phyloP scores from a whole-genome alignment of 148 eudicot genomes.

The Rhododendron williamsianum region DNA sequence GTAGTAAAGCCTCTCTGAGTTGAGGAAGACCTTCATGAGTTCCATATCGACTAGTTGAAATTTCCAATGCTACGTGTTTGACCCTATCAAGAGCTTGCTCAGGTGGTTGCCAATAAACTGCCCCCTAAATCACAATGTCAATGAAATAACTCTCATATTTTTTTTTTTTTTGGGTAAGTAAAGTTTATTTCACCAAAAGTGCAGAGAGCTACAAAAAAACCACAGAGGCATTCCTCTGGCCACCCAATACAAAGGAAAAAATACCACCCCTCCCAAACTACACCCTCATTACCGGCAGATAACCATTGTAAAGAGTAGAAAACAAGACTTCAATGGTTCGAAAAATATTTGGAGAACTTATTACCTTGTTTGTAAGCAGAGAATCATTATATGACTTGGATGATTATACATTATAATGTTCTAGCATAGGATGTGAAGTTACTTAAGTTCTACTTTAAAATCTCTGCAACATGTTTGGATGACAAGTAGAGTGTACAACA shows the following conservation, averaged over 20 bases:
- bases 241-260: too few species aligned
- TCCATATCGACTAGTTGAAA: constrained; percentile 29
- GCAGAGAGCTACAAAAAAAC: too few species aligned
- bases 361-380: not conserved
- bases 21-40: constrained; percentile 35
- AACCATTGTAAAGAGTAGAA: not conserved
- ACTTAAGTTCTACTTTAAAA: not conserved
- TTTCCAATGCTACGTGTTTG: constrained; percentile 19
- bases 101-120: constrained; percentile 36
- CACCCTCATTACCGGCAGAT: not conserved
- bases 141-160: not conserved
- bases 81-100: constrained; percentile 26
- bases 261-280: too few species aligned
- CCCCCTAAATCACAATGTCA: constrained; percentile 20
- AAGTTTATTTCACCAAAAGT: too few species aligned
- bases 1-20: constrained; percentile 22
- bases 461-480: not conserved
- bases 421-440: not conserved
- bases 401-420: not conserved
- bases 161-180: too few species aligned
- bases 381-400: not conserved
- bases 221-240: too few species aligned
- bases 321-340: not conserved
- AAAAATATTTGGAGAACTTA: not conserved
- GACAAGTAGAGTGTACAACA: not conserved